Evolutionary conservation across 2,329 filamentous ascomycete species (phyloP).

Genomic region (Diaporthe velutina): DNA sequence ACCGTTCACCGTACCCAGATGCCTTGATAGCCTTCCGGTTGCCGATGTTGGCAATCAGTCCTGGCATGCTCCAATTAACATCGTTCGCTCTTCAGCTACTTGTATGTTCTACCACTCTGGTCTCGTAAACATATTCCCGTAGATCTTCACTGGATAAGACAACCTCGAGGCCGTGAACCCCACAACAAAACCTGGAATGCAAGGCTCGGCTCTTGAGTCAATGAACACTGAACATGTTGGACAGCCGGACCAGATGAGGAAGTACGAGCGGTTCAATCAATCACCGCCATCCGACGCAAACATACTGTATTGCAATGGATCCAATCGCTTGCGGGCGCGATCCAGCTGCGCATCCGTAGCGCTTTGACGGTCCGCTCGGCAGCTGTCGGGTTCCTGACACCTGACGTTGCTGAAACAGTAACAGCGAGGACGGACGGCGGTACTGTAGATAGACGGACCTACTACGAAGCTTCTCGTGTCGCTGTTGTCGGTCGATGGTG

Average conservation of each 20-base stretch:
- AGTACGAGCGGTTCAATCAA: not conserved
- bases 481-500: not conserved
- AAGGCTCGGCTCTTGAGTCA: not conserved
- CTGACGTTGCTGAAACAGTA: not conserved
- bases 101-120: not conserved
- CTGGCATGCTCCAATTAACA: not conserved
- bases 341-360: not conserved
- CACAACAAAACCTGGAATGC: conserved; percentile 26
- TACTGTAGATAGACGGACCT: not conserved
- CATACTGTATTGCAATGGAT: not conserved
- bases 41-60: not conserved
- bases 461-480: not conserved
- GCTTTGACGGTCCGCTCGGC: conserved; percentile 12
- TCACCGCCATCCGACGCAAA: not conserved
- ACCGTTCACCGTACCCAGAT: not conserved
- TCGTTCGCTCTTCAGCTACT: not conserved
- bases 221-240: not conserved
- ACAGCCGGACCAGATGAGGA: not conserved
- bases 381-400: conserved; percentile 8
- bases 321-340: not conserved
- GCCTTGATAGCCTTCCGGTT: not conserved
- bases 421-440: not conserved
- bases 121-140: not conserved
- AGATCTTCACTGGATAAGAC: conserved; percentile 22
- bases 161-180: not conserved